A percentile compares a stretch with the other conserved stretches of the same genome.
Evolutionary conservation across 140 eudicot species (phyloP).

Genomic region (Senecio squalidus): DNA sequence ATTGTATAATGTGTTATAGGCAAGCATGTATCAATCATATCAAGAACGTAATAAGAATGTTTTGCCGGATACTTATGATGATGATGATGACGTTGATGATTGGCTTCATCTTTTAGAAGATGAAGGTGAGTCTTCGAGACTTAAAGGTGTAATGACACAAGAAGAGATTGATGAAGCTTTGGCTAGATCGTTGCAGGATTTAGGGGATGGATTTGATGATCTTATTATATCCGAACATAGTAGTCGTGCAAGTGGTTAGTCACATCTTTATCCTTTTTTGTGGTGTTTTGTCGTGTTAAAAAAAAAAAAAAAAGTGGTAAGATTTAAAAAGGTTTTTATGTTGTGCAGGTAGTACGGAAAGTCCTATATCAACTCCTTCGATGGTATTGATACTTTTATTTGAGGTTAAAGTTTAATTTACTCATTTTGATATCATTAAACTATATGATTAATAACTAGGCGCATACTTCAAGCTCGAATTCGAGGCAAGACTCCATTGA

Average conservation of each 20-base stretch:
- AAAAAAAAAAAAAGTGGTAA: background rate
- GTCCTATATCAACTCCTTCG: conserved; percentile 34
- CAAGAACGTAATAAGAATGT: conserved; percentile 36
- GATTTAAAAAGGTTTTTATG: no score
- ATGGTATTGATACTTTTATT: conserved; percentile 26
- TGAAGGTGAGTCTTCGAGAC: conserved; percentile 48
- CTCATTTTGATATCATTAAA: background rate
- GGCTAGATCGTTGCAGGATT: conserved; percentile 81
- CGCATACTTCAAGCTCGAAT: conserved; percentile 36
- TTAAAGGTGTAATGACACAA: conserved; percentile 38
- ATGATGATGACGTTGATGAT: conserved; percentile 26
- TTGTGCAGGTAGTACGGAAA: conserved; percentile 33
- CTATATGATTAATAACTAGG: conserved; percentile 15
- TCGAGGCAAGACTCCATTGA: conserved; percentile 50
- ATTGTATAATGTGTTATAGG: conserved; percentile 37
- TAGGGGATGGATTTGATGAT: conserved; percentile 59
- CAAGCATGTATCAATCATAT: conserved; percentile 52
- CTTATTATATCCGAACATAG: conserved; percentile 35
- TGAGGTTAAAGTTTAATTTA: background rate
- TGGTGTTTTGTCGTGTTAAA: no score
- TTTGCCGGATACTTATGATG: background rate
- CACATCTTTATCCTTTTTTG: background rate
- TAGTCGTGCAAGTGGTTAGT: conserved; percentile 35
- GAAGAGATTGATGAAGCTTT: conserved; percentile 78
- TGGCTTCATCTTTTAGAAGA: conserved; percentile 24